These are phyloP conservation scores for Xylariaceae sp. DNA, from an alignment of 2,329 filamentous ascomycete genomes.

Conservation along the genomic window DNA sequence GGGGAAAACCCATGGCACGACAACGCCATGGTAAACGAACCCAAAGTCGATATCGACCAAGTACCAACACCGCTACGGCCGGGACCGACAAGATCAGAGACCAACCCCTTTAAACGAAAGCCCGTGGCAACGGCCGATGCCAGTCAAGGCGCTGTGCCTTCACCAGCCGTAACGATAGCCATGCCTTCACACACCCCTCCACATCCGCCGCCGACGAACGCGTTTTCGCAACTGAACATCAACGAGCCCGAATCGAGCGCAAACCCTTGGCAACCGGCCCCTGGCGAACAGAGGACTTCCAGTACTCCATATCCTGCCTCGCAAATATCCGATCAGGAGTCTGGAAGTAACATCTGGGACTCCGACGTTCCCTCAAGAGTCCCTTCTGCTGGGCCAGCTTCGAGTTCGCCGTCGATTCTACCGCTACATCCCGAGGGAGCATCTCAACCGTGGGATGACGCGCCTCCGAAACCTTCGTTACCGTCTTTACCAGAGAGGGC, in stretches of 20 bases:
- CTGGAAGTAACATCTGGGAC: slow-evolving; percentile 42
- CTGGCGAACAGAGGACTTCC: slow-evolving; percentile 30
- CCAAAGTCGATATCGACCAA: slow-evolving; percentile 26
- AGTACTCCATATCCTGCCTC: slow-evolving; percentile 34
- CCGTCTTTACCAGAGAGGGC: slow-evolving; percentile 27
- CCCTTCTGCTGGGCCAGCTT: slow-evolving; percentile 34
- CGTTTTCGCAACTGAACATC: slow-evolving; percentile 47
- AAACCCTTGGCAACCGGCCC: slow-evolving; percentile 50
- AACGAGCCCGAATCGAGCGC: slow-evolving; percentile 43
- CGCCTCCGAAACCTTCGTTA: slow-evolving; percentile 32
- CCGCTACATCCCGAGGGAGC: slow-evolving; percentile 44
- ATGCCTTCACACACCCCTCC: slow-evolving; percentile 18
- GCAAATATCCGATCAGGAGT: slow-evolving; percentile 35
- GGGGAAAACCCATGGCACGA: slow-evolving; percentile 43
- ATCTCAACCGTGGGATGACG: slow-evolving; percentile 46
- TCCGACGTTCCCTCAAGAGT: slow-evolving; percentile 36
- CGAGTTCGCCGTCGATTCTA: slow-evolving; percentile 39
- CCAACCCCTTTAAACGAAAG: slow-evolving; percentile 60
- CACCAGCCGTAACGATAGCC: slow-evolving; percentile 9
- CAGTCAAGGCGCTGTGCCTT: slow-evolving; percentile 14
- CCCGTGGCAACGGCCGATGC: slow-evolving; percentile 30
- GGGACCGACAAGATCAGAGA: slow-evolving; percentile 42
- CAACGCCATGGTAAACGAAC: slow-evolving; percentile 5
- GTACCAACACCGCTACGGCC: slow-evolving; percentile 39
- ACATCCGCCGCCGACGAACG: slow-evolving; percentile 37